Percentiles rank a stretch among this genome's conserved stretches.
Evolutionary conservation across 2,329 filamentous ascomycete genomes (phyloP).

Genomic region (Aspergillus proliferans): DNA sequence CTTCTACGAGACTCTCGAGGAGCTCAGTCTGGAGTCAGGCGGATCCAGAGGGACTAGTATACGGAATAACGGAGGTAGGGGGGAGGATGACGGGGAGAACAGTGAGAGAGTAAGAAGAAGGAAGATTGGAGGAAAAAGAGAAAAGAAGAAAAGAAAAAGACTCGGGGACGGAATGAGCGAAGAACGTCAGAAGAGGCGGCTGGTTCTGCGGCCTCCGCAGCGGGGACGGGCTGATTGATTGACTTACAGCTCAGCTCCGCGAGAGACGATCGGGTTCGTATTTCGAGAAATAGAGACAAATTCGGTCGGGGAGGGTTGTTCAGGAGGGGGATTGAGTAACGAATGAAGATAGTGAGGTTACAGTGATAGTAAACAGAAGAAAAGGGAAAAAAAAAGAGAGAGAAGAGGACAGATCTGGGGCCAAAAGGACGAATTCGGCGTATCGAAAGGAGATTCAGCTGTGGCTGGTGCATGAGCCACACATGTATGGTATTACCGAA

Average conservation of each 20-base stretch:
- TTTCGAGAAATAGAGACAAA: neutral
- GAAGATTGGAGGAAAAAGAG: constrained; percentile 5
- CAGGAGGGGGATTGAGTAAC: neutral
- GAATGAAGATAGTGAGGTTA: neutral
- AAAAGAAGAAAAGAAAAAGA: neutral
- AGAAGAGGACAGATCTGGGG: neutral
- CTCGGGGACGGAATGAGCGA: constrained; percentile 1
- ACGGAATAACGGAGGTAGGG: neutral
- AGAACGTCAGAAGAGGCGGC: constrained; percentile 3
- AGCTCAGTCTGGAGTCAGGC: too few species aligned
- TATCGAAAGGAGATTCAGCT: too few species aligned
- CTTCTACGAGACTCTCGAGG: neutral
- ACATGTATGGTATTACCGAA: neutral
- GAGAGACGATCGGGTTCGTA: neutral
- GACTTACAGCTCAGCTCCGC: neutral
- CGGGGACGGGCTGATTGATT: constrained; percentile 3
- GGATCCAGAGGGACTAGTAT: neutral
- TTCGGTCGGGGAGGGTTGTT: neutral
- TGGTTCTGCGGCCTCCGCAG: constrained; percentile 11
- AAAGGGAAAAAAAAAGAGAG: neutral
- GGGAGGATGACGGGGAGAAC: neutral
- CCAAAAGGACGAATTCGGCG: neutral
- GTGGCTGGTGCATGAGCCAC: neutral
- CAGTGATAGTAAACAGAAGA: neutral
- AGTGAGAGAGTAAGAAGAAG: constrained; percentile 1